Evolutionary conservation across 2,329 filamentous ascomycete genomes (phyloP).

Genomic region (Epicoccum nigrum): DNA sequence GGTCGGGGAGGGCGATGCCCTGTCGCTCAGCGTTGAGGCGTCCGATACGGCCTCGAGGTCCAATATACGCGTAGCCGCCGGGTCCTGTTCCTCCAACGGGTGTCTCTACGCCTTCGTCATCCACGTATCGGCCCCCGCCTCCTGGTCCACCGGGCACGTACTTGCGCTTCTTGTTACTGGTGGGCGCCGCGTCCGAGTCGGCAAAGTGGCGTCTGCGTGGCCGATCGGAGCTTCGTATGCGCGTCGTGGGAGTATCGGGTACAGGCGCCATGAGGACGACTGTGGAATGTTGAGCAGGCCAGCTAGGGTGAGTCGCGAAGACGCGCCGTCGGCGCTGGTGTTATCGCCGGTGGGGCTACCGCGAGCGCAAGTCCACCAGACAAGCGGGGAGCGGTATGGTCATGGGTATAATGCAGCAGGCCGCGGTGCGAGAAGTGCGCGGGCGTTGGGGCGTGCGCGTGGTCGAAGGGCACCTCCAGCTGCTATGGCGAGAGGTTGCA

Average conservation of each 20-base stretch:
- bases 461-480: slow-evolving; percentile 12
- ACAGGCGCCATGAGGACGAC: slow-evolving; percentile 43
- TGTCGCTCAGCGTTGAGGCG: slow-evolving; percentile 55
- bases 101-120: slow-evolving; percentile 69
- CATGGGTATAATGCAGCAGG: slow-evolving; percentile 28
- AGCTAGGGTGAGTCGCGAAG: slow-evolving; percentile 34
- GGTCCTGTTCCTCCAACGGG: slow-evolving; percentile 58
- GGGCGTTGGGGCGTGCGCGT: slow-evolving; percentile 27
- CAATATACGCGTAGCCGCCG: slow-evolving; percentile 58
- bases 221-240: slow-evolving; percentile 43
- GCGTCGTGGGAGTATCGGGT: slow-evolving; percentile 45
- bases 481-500: slow-evolving; percentile 22
- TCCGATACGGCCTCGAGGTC: slow-evolving; percentile 60
- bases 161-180: slow-evolving; percentile 54
- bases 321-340: slow-evolving; percentile 41
- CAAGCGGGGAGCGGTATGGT: slow-evolving; percentile 23
- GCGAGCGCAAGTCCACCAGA: slow-evolving; percentile 37
- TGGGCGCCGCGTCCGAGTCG: slow-evolving; percentile 52
- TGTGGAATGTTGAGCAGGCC: slow-evolving; percentile 33
- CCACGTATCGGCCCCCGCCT: slow-evolving; percentile 82
- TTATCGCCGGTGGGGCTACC: slow-evolving; percentile 31
- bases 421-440: slow-evolving; percentile 20
- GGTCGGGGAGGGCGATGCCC: slow-evolving; percentile 50
- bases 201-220: slow-evolving; percentile 42
- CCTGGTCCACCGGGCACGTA: slow-evolving; percentile 89